phyloP scores from a whole-genome alignment of 352 stramenopile species.

The Globisporangium spiculum region DNA sequence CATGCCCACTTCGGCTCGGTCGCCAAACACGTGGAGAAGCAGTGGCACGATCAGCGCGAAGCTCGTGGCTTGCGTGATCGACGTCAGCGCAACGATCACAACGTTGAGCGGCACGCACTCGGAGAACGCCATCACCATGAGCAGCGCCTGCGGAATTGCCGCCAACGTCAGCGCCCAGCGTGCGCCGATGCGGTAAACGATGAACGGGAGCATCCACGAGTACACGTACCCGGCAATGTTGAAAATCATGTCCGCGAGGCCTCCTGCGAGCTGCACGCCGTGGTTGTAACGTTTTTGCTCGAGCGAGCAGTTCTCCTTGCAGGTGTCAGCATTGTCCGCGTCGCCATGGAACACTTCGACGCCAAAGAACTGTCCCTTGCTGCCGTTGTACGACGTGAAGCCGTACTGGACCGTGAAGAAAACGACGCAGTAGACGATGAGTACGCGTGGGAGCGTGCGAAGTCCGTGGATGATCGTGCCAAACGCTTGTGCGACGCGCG shows the following conservation, averaged over 20 bases:
- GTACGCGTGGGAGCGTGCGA: slow-evolving; percentile 32
- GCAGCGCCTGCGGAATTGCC: slow-evolving; percentile 36
- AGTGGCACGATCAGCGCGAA: slow-evolving; percentile 51
- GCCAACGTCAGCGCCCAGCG: slow-evolving; percentile 31
- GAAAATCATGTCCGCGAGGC: slow-evolving; percentile 40
- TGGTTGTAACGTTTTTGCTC: slow-evolving; percentile 38
- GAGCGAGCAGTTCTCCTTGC: slow-evolving; percentile 32
- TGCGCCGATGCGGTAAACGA: slow-evolving; percentile 35
- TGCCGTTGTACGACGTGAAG: slow-evolving; percentile 54
- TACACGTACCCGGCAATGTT: slow-evolving; percentile 40
- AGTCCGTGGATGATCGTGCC: slow-evolving; percentile 42
- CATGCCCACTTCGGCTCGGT: slow-evolving; percentile 37
- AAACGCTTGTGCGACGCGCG: slow-evolving; percentile 37
- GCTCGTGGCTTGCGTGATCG: slow-evolving; percentile 39
- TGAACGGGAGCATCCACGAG: slow-evolving; percentile 37
- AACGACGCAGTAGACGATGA: slow-evolving; percentile 46
- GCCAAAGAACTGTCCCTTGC: slow-evolving; percentile 64
- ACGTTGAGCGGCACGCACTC: slow-evolving; percentile 30
- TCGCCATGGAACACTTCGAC: slow-evolving; percentile 44
- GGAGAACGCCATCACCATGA: slow-evolving; percentile 46
- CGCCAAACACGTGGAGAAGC: slow-evolving; percentile 45
- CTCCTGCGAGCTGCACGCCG: slow-evolving; percentile 40
- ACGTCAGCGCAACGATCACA: slow-evolving; percentile 37
- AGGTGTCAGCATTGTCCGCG: slow-evolving; percentile 36
- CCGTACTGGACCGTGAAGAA: slow-evolving; percentile 53